Base-by-base conservation (phyloP, 768 basidiomycete genomes). In the Ramaria sp. region DNA sequence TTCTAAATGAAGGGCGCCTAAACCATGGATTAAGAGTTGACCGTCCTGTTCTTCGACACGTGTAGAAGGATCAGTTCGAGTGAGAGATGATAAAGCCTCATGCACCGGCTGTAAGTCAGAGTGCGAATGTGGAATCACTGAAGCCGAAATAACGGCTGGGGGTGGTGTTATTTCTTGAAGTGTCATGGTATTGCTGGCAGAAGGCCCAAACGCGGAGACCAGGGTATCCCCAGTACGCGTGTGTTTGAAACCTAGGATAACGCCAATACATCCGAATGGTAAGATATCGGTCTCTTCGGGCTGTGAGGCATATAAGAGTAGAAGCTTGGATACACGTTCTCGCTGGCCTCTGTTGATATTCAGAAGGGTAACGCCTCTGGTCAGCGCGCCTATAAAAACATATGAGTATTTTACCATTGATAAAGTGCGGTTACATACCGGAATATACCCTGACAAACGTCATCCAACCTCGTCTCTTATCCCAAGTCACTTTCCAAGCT, bases 401-500 rank as follows among this genome's bases (percentile, higher is more conserved):
- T 34, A 37, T 51, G 46, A 12, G 47, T 17, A 33, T 22, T 9
- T 2, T 9, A 20, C 33, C 66, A 42, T 34, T 39, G 46, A 50
- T 43, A 19, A 62, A 33, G 10, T 51, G 58, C 54, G 58, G n/a
- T 34, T n/a, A 67, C 73, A 59, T 66, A 88, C 90, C 91, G 53
- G 90, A 91, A 68, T 93, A 93, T 19, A 93, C 80, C 24, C 91
- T 77, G 39, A 93, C 84, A 66, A 91, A 93, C 1, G 91, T 92
- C 89, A 93, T 91, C 91, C 91, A 93, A 22, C 91, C 91, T 62
- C 77, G 78, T 57, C 72, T 79, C 58, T 82, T 82, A 64, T 93
- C 89, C 90, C 89, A 91, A 31, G 73, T 76, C 20, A 93, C 91
- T 66, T 93, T 93, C 91, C 91, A 93, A 2, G 87, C 91, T 27